phyloP scores from a whole-genome alignment of 2,329 filamentous ascomycete genomes.

The Lasiodiplodia gonubiensis region DNA sequence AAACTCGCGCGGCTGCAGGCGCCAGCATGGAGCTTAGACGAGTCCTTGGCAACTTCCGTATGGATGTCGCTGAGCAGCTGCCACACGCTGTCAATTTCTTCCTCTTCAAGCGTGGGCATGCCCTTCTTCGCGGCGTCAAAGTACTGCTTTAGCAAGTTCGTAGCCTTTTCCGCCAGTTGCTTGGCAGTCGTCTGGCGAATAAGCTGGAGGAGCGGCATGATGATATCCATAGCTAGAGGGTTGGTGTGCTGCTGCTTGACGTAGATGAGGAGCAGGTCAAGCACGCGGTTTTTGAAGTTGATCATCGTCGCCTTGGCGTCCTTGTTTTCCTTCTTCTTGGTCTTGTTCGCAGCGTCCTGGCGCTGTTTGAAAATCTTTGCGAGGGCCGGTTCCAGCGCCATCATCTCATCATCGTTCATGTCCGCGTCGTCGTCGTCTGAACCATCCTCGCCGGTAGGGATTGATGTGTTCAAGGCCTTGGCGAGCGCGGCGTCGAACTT shows the following conservation, averaged over 20 bases:
- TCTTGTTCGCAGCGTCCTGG: conserved; percentile 59
- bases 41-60: conserved; percentile 65
- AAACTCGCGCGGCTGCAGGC: conserved; percentile 76
- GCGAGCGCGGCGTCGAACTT: conserved; percentile 77
- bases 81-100: conserved; percentile 52
- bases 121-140: conserved; percentile 65
- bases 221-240: conserved; percentile 68
- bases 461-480: conserved; percentile 71
- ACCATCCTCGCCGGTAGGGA: conserved; percentile 65
- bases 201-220: conserved; percentile 78
- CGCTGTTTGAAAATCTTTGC: conserved; percentile 84
- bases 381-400: conserved; percentile 82
- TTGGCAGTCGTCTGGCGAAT: conserved; percentile 78
- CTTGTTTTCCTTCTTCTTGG: conserved; percentile 76
- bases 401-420: conserved; percentile 97
- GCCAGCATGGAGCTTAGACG: conserved; percentile 72
- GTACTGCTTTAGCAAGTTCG: conserved; percentile 73
- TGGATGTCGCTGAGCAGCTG: conserved; percentile 71
- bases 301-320: conserved; percentile 87
- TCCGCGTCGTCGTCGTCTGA: conserved; percentile 68
- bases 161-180: conserved; percentile 74
- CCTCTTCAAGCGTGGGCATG: conserved; percentile 49
- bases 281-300: conserved; percentile 92
- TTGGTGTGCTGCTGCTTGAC: conserved; percentile 77
- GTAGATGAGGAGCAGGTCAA: conserved; percentile 87